phyloP scores from a whole-genome alignment of 2,329 filamentous ascomycete genomes.

The Trichoderma semiorbis region DNA sequence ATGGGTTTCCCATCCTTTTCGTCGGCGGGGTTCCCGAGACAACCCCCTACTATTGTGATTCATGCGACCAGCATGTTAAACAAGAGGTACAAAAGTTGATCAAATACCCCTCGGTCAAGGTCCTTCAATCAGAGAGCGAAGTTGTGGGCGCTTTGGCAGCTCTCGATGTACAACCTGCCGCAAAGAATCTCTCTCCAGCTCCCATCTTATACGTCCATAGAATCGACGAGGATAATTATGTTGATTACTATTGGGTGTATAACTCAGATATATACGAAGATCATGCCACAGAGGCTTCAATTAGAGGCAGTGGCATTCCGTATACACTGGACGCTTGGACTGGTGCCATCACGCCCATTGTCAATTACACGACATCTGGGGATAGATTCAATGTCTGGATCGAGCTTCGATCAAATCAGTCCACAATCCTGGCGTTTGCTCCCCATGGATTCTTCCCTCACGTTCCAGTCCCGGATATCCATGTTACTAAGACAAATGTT shows the following conservation, averaged over 20 bases:
- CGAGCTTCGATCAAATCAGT: not conserved
- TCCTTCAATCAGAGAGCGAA: not conserved
- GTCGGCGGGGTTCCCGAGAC: not conserved
- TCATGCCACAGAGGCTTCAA: not conserved
- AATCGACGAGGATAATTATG: not conserved
- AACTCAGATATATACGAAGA: constrained; percentile 3
- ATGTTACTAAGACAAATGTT: not conserved
- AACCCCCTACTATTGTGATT: constrained; percentile 3
- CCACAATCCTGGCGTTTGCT: not conserved
- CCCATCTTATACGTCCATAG: constrained; percentile 5
- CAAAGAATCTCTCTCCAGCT: not conserved
- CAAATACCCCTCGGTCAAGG: not conserved
- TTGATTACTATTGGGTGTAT: constrained; percentile 5
- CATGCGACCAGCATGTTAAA: not conserved
- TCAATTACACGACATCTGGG: not conserved
- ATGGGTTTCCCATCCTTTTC: not conserved
- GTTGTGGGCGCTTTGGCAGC: not conserved
- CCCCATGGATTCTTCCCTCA: not conserved
- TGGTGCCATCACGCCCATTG: not conserved
- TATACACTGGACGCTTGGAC: not conserved
- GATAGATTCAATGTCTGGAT: constrained; percentile 7
- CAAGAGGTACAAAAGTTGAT: not conserved
- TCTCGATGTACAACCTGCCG: not conserved
- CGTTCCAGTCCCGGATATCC: not conserved
- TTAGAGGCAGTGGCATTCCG: not conserved